Conservation (phyloP, 495 filamentous ascomycete genomes). For the Trichoderma virens region DNA sequence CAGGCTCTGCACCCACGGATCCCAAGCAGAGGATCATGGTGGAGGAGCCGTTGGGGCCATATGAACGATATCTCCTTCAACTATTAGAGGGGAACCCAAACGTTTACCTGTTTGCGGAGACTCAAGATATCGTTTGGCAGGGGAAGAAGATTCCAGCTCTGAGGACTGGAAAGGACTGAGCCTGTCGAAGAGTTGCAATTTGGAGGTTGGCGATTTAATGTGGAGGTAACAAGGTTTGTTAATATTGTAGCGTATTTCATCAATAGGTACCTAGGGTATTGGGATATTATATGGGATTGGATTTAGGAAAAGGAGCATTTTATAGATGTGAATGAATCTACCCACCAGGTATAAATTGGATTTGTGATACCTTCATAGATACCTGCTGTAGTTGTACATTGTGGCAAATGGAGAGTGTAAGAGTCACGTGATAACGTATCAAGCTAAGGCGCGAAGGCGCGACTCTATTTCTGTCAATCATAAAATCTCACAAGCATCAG, state of each 20-base stretch:
- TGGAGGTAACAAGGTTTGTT: neutral
- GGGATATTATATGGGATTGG: neutral
- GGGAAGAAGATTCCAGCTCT: neutral
- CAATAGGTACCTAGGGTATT: too few relatives aligned
- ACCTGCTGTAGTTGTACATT: too few relatives aligned
- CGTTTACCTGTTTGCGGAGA: slow-evolving; percentile 27
- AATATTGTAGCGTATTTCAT: neutral
- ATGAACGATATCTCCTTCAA: slow-evolving; percentile 37
- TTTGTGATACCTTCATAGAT: too few relatives aligned
- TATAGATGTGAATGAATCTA: too few relatives aligned
- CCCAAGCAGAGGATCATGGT: slow-evolving; percentile 26
- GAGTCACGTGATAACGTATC: slow-evolving; percentile 1
- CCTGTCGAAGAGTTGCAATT: neutral
- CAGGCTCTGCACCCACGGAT: slow-evolving; percentile 25
- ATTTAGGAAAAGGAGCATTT: too few relatives aligned
- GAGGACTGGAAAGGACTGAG: neutral
- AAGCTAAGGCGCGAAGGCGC: neutral
- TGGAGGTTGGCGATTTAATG: neutral
- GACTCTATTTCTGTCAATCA: neutral
- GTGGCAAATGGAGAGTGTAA: too few relatives aligned
- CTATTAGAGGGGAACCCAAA: slow-evolving; percentile 34
- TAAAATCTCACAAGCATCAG: neutral
- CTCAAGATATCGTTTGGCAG: neutral
- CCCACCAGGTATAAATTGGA: too few relatives aligned
- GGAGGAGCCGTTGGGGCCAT: slow-evolving; percentile 44